Evolutionary conservation across 305 asterid genomes (phyloP).

Genomic region (Solanum hybrid): DNA sequence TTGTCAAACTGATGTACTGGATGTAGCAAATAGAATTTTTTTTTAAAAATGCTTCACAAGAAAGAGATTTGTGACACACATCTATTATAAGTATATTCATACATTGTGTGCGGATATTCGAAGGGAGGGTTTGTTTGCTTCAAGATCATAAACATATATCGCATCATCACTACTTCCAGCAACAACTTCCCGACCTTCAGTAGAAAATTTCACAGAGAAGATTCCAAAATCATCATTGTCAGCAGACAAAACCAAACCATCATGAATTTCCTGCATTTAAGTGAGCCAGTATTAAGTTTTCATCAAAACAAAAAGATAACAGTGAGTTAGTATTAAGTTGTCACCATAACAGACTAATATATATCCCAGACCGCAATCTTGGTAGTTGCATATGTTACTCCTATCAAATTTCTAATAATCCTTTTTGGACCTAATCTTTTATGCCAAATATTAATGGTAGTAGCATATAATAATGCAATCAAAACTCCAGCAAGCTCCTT

Average conservation of each 20-base stretch:
- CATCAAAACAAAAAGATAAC: background rate
- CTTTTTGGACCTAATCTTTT: background rate
- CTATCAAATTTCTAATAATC: background rate
- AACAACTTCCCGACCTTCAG: conserved; percentile 79
- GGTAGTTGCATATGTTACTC: background rate
- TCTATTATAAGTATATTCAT: conserved; percentile 6
- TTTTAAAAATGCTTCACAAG: background rate
- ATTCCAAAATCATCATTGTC: conserved; percentile 56
- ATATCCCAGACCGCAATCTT: background rate
- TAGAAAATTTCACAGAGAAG: conserved; percentile 76
- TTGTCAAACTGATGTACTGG: background rate
- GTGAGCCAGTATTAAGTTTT: background rate
- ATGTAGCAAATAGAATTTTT: background rate
- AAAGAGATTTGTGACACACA: background rate
- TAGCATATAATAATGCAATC: background rate
- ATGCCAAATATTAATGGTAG: background rate
- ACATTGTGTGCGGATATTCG: conserved; percentile 72
- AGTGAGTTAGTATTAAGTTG: background rate
- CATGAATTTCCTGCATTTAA: conserved; percentile 67
- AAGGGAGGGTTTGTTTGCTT: conserved; percentile 59
- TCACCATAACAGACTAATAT: background rate
- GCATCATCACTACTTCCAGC: conserved; percentile 84
- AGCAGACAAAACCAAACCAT: conserved; percentile 59
- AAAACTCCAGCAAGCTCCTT: background rate
- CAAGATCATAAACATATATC: conserved; percentile 81